phyloP scores from a whole-genome alignment of 495 filamentous ascomycete genomes.

The Penicillium coprophilum region DNA sequence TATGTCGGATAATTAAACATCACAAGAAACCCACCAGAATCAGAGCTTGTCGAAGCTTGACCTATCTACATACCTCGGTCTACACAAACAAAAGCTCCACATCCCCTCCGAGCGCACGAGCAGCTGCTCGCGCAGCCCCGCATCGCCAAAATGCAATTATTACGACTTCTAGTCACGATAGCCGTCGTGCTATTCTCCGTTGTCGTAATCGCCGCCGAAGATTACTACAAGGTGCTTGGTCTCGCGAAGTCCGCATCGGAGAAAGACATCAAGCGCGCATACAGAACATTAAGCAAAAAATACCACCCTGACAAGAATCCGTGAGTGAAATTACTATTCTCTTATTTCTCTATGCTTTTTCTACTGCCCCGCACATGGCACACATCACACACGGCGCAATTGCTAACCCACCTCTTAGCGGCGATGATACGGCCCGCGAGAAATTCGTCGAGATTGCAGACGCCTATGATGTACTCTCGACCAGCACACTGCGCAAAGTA shows the following conservation, averaged over 20 bases:
- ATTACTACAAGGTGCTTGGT: slow-evolving; percentile 92
- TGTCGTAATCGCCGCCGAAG: slow-evolving; percentile 61
- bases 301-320: slow-evolving; percentile 99
- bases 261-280: slow-evolving; percentile 93
- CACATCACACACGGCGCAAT: background rate
- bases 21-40: background rate
- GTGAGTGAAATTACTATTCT: slow-evolving; percentile 49
- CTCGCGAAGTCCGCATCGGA: slow-evolving; percentile 80
- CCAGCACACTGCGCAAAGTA: slow-evolving; percentile 76
- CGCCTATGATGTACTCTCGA: slow-evolving; percentile 91
- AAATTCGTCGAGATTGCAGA: slow-evolving; percentile 96
- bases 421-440: slow-evolving; percentile 75
- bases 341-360: background rate
- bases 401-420: slow-evolving; percentile 43
- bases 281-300: slow-evolving; percentile 89
- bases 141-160: slow-evolving; percentile 21
- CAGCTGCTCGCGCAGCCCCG: slow-evolving; percentile 15
- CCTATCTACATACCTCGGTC: background rate
- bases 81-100: slow-evolving; percentile 6
- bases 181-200: slow-evolving; percentile 30
- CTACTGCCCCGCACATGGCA: background rate
- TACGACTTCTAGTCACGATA: slow-evolving; percentile 21
- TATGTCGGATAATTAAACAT: slow-evolving; percentile 3
- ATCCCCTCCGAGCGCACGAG: slow-evolving; percentile 1
- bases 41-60: background rate